Base-by-base conservation (phyloP, 345 rosid genomes). In the Citropsis articulata region DNA sequence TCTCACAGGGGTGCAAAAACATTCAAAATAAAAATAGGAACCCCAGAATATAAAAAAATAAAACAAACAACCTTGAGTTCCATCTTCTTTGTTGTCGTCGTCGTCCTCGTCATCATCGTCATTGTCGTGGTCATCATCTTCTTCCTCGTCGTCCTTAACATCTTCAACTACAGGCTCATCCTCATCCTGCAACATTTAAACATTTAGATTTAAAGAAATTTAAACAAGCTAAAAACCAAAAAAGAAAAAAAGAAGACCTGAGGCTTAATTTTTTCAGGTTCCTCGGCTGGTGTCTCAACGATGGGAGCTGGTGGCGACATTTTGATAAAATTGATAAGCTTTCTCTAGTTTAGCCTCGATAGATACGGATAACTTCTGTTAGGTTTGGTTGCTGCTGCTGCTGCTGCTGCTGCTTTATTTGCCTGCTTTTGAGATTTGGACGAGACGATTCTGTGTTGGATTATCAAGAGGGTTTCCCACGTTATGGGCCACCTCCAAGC, bases 161-260 rank as follows among this genome's bases (percentile, higher is more conserved):
- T 70, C 73, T 50, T 70, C 73, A 70, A 48, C 12, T 53, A 70
- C 38, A 48, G 73, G 73, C 38, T 70, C 59, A 27, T 45, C 50
- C 50, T 70, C 73, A 70, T 50, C 36, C 73, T 70, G 14, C 30
- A 65, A 19, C 12, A 65, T 8, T 7, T 27, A 65, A 33, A 21
- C 1, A 33, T 31, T 18, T 7, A 33, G 66, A 63, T 28, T 28
- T 62, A 63, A 30, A 63, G 10, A 31, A 30, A 63, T 63, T 28
- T 30, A 16, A 31, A 31, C 35, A 18, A 12, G 36, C 18, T 31
- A 2, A 30, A 28, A 6, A 30, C 4, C 2, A 30, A 63, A 28
- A 27, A 31, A 30, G 7, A 30, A 3, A 31, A 65, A 7, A 18
- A 31, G 9, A 65, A 18, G 2, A 65, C 69, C 69, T 19, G 24